These are phyloP conservation scores for Pseudogymnoascus verrucosus DNA, from an alignment of 2,329 filamentous ascomycete species.

Conservation along the genomic window DNA sequence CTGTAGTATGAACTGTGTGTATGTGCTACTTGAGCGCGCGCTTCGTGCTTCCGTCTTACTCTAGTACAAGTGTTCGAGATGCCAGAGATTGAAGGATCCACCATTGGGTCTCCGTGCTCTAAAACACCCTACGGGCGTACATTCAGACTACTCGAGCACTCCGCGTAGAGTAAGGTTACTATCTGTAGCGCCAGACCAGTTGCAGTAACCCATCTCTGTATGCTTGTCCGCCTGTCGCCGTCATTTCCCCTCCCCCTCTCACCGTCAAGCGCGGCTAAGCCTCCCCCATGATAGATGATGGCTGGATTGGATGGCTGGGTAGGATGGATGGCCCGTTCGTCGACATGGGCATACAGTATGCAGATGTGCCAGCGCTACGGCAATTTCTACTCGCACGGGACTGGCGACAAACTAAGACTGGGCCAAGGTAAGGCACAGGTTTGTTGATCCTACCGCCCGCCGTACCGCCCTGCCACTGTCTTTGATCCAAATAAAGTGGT, in stretches of 20 bases:
- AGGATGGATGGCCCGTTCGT: neutral
- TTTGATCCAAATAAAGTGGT: neutral
- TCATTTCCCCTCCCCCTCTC: neutral
- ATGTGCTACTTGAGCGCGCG: neutral
- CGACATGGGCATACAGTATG: neutral
- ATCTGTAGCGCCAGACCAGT: too few relatives aligned
- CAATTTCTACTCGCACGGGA: neutral
- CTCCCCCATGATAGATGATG: neutral
- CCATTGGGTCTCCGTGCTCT: constrained; percentile 3
- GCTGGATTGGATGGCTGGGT: neutral
- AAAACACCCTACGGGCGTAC: neutral
- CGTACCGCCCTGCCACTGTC: neutral
- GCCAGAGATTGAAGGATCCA: neutral
- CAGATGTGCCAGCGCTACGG: neutral
- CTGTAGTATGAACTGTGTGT: neutral
- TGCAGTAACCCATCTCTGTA: neutral
- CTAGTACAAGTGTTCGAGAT: neutral
- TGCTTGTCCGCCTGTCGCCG: neutral
- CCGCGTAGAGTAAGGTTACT: neutral
- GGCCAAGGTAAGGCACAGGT: neutral
- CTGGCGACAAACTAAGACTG: neutral
- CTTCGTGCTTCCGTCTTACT: neutral
- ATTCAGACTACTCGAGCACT: neutral
- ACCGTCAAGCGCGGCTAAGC: constrained; percentile 6
- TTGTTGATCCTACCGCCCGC: neutral